Evolutionary conservation across 352 stramenopile species (phyloP), one percentile per base, ranked within the genome.

Genomic region (Pseudoperonospora humuli): DNA sequence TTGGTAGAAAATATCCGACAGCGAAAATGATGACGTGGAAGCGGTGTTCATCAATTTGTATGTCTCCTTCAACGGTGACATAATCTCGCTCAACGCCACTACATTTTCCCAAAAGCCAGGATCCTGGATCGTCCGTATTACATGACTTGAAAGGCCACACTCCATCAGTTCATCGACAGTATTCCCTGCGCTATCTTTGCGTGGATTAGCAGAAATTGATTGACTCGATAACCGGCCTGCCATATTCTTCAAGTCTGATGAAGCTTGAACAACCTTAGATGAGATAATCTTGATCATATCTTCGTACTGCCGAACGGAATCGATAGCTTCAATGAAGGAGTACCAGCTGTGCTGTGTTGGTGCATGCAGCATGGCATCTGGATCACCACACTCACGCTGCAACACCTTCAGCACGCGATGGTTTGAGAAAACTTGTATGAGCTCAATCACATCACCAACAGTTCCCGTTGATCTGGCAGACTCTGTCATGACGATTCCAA

Each of bases 271-370:
- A 27, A 78, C 67, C 48, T 82, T 82, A 0, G 64, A 70, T 3
- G 74, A 66, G 25, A 89, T 82, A 31, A 85, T 84, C 53, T 89
- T 89, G 54, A 89, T 84, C 74, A 85, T 81, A 28, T 89, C 76
- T 57, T 86, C 74, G 46, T 81, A 86, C 39, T 89, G 76, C 6
- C 74, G 71, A 44, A 86, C 67, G 3, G 72, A 89, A 54, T 89
- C 74, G 10, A 89, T 69, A 46, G 70, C 70, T 54, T 89, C 76
- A 36, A 89, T 84, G 28, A 89, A 89, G 6, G 76, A 85, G 36
- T 85, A 83, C 76, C 74, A 89, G 8, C 68, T 51, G 13, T 68
- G 45, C 5, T 50, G 59, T 26, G 50, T 54, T 1, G 76, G 74
- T n/a, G 70, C 47, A 31, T 74, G 58, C 7, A 89, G 50, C 5